Base-by-base conservation (phyloP, 257 asterid genomes). In the Solanum arcanum region DNA sequence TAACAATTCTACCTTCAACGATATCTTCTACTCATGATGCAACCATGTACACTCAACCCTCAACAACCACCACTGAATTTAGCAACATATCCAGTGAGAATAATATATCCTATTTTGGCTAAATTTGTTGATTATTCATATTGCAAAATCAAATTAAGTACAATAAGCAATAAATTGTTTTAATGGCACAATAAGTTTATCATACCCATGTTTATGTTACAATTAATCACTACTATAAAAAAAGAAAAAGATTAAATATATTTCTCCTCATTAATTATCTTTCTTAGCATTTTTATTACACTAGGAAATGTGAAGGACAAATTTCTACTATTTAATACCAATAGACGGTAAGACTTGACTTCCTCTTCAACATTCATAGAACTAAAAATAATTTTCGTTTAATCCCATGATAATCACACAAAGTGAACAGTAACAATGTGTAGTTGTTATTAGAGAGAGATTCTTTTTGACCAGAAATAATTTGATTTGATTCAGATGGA, bases 31-130 rank as follows among this genome's bases (percentile, higher is more conserved):
- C 89, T 0, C 64, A 56, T 18, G 88, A 95, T 64, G 90, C 92
- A 23, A 88, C 93, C 83, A 85, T 94, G 86, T 92, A 91, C 91
- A 86, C 93, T n/a, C 86, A 93, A 9, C 87, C 94, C 10, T 88
- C 94, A 47, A 75, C 82, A 21, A 60, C 88, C 31, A 42, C 88
- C 41, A 84, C 93, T 85, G 94, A 91, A 89, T 94, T 91, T 87
- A 93, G 87, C 91, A 75, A 92, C 72, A 90, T 92, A 44, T 86
- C 95, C 9, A 88, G 89, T 82, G 92, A 92, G 33, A 90, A 92
- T 49, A 80, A 80, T 91, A 90, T 91, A 23, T 84, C 94, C 41
- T 96, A 94, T 88, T 94, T 94, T 91, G 93, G 96, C 86, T 95
- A 90, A 91, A 33, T 87, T 88, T 72, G 29, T 59, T 87, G 46